Evolutionary conservation across 1,284 basidiomycete species (phyloP), one percentile per base, ranked within the genome.

Genomic region (Ustilago trichophora): DNA sequence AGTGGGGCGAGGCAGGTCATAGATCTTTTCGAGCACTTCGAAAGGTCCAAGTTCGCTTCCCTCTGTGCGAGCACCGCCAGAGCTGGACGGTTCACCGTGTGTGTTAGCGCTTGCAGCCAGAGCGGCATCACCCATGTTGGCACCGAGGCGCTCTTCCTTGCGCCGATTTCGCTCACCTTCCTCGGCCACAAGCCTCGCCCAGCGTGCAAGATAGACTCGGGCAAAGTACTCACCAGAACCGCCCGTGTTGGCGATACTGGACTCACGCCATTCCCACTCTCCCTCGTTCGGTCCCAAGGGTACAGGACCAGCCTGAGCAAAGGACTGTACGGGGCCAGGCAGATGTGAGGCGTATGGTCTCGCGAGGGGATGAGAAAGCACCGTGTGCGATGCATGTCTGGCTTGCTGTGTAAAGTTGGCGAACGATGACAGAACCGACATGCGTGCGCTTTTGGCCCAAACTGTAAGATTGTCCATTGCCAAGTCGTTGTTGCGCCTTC

Each of bases 181-280:
- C 16, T 76, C 76, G 0, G 81, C 95, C 0, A 98, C 95, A 40
- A 93, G 89, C 21, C 93, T 85, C 0, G 96, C 95, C 96, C 96
- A 99, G 25, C 92, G 87, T 1, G 96, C 96, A 8, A 99, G 87
- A 80, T 98, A 98, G 6, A 98, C 92, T 3, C 95, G 85, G 0
- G 96, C 95, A 54, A 90, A 91, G 80, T 96, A 98, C 44, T 78
- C 72, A 29, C 63, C 73, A 27, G 55, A 62, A 6, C 71, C 67
- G 22, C 64, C 62, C 32, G 66, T 55, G 41, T 65, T 64, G 29
- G 59, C 60, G 15, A 74, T 65, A 35, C 50, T 66, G 18, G 65
- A 59, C 26, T 54, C 68, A 32, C 55, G 49, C 67, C 65, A 64
- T 19, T 59, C 67, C 73, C 73, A 77, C 26, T 71, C 71, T 8